Evolutionary conservation across 495 filamentous ascomycete species (phyloP).

Genomic region (Annulohypoxylon bovei): DNA sequence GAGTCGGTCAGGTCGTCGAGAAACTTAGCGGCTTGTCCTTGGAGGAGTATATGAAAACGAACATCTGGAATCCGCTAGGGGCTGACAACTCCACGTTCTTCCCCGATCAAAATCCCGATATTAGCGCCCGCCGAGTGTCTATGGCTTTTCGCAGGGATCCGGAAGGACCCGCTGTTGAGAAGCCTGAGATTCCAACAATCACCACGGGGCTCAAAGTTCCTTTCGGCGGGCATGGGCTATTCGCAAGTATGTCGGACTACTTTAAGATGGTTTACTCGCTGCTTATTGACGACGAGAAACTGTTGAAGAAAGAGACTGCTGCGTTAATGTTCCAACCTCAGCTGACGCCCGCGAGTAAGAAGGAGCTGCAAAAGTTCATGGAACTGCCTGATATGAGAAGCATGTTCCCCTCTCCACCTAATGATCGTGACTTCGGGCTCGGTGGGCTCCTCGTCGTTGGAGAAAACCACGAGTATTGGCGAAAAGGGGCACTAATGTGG

Average conservation of each 20-base stretch:
- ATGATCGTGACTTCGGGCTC: constrained; percentile 49
- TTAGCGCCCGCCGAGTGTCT: constrained; percentile 13
- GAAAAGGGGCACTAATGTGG: constrained; percentile 49
- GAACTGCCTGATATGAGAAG: constrained; percentile 40
- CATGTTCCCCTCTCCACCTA: constrained; percentile 24
- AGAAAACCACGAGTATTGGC: constrained; percentile 37
- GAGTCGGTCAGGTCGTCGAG: constrained; percentile 48
- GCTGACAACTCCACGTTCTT: constrained; percentile 43
- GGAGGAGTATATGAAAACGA: constrained; percentile 42
- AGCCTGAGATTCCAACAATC: constrained; percentile 23
- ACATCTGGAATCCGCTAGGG: constrained; percentile 43
- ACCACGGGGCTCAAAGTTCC: constrained; percentile 2
- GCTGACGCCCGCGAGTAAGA: constrained; percentile 32
- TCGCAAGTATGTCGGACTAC: constrained; percentile 43
- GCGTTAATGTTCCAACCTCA: constrained; percentile 46
- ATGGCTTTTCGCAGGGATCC: constrained; percentile 38
- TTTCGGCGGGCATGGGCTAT: constrained; percentile 49
- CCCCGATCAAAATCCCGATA: constrained; percentile 22
- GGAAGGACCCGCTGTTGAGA: constrained; percentile 20
- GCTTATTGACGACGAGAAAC: constrained; percentile 45
- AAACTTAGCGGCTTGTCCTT: constrained; percentile 37
- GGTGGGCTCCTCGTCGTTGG: constrained; percentile 47
- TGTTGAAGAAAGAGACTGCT: constrained; percentile 42
- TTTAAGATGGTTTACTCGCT: constrained; percentile 43
- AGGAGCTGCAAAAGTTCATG: constrained; percentile 33